These are phyloP conservation scores for Blastocystis sp. DNA, from an alignment of 352 stramenopile species.

Conservation along the genomic window DNA sequence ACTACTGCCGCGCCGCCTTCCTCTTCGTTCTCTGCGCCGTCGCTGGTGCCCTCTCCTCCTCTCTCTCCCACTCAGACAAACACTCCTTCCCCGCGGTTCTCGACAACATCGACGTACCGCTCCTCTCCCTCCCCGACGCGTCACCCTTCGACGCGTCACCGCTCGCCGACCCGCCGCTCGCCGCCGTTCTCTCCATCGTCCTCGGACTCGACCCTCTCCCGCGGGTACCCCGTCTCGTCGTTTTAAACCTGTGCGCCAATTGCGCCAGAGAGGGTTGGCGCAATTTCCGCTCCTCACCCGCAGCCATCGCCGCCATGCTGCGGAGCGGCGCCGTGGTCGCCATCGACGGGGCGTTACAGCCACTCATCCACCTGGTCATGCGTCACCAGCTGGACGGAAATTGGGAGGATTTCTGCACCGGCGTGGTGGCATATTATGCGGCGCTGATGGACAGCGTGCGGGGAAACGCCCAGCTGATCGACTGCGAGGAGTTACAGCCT, in stretches of 20 bases:
- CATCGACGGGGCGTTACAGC: background rate
- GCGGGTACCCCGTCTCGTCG: background rate
- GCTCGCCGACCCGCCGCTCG: background rate
- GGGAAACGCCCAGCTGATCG: background rate
- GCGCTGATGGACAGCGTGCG: background rate
- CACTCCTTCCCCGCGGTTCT: background rate
- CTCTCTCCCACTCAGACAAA: background rate
- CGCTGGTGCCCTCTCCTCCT: background rate
- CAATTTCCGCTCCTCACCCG: background rate
- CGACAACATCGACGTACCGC: conserved; percentile 12
- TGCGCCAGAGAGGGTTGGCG: background rate
- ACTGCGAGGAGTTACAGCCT: background rate
- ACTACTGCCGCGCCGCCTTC: background rate
- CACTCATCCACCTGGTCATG: background rate
- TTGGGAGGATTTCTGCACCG: background rate
- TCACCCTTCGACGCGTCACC: background rate
- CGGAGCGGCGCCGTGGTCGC: background rate
- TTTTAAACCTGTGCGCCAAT: background rate
- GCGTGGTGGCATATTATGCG: background rate
- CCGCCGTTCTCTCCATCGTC: background rate
- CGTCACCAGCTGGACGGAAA: background rate
- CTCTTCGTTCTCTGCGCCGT: background rate
- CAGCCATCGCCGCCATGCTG: background rate
- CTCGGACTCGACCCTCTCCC: background rate
- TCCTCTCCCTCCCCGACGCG: background rate